Base-by-base conservation (phyloP, 768 basidiomycete genomes). In the Boletus speciosus region DNA sequence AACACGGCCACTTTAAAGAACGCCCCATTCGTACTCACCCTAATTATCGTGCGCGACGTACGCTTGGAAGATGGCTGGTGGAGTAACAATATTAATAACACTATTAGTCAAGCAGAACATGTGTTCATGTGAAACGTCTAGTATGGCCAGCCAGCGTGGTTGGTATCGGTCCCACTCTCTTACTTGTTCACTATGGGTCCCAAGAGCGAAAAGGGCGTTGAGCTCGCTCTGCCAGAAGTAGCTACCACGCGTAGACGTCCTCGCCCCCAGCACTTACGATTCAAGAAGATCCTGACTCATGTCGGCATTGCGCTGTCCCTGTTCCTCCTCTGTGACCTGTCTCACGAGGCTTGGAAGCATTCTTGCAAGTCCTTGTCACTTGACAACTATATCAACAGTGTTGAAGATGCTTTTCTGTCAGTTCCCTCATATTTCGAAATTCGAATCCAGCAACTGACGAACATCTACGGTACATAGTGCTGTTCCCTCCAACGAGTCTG, bases 401-500 rank as follows among this genome's bases (percentile, higher is more conserved):
- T 63, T 29, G 76, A 76, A 56, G 57, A 69, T 37, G 36, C 62
- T 2, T 75, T 69, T 60, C 65, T 77, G 75, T 74, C 46, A 62
- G 74, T 62, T 35, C 15, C 47, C 32, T 31, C 32, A 29, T 9
- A 19, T 41, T 9, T 40, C 16, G 32, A 10, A 31, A 14, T 12
- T 38, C 14, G 32, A 12, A 25, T 27, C 37, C n/a, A 32, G 14
- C 1, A 9, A n/a, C 46, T 56, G 46, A 55, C 23, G 19, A 38
- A 40, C 32, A 12, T 49, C 15, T 25, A 25, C 25, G 23, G 8
- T 35, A 35, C 46, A 6, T 31, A 85, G 84, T 21, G 79, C 79
- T 14, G 66, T 85, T 11, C 88, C 86, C 1, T 78, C 75, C 56
- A 61, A 74, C 6, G 77, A 79, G 45, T 85, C 81, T 54, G 88